Evolutionary conservation across 1,284 basidiomycete species (phyloP), one percentile per base, ranked within the genome.

Genomic region (Phellinidium pouzarii): DNA sequence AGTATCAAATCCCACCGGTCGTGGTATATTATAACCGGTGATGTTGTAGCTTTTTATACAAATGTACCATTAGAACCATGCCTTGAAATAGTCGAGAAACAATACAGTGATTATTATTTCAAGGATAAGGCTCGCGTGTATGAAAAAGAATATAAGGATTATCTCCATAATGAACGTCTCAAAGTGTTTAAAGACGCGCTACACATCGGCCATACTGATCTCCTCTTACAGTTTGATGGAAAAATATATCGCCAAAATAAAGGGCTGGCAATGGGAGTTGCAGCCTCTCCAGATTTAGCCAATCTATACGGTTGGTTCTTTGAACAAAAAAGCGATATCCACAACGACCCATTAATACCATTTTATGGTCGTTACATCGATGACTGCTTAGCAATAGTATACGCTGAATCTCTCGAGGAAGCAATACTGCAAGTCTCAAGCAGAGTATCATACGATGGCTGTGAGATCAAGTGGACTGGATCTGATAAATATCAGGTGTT

Each of bases 311-410:
- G 66, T 2, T 48, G 26, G 12, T 59, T 44, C 1, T 65, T 50
- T 41, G 67, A 70, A 52, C 14, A 27, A 11, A 36, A 58, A 8
- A 59, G 65, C 20, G 42, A 63, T 52, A 62, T 58, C 3, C 5
- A 5, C 5, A 11, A 53, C n/a, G n/a, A n/a, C n/a, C n/a, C n/a
- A n/a, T n/a, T n/a, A n/a, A 44, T 70, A 36, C 49, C 59, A 0
- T 70, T 69, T 53, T 71, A 70, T 54, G 64, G 68, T 0, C 50
- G 69, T 2, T 73, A 68, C 54, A 70, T 72, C 56, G 69, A 72
- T 56, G 70, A 73, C 51, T 59, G 60, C 46, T 54, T 69, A 12
- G 62, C 56, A 0, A 46, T 72, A 5, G 62, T 71, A 1, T 64
- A 64, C 36, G 68, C 65, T 4, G 7, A 46, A 0, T 57, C 59